Evolutionary conservation across 1,284 basidiomycete species (phyloP).

Genomic region (Irpex lacteus): DNA sequence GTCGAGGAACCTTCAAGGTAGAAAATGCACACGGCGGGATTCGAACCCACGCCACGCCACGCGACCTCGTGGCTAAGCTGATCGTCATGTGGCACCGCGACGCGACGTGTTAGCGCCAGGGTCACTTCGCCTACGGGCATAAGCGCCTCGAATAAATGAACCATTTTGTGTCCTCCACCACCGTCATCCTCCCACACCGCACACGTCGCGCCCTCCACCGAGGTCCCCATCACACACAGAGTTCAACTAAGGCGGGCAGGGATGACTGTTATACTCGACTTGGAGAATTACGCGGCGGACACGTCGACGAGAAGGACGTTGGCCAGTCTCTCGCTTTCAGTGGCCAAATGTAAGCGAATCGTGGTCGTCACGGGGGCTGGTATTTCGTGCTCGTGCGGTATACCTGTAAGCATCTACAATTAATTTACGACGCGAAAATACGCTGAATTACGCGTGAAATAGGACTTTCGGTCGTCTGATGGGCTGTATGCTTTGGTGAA

Average conservation of each 20-base stretch:
- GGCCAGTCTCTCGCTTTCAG: slow-evolving; percentile 65
- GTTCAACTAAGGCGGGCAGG: neutral
- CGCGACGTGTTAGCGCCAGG: neutral
- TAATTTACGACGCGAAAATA: neutral
- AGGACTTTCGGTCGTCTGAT: slow-evolving; percentile 91
- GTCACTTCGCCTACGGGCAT: neutral
- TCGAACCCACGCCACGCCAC: neutral
- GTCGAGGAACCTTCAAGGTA: neutral
- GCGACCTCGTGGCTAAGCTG: neutral
- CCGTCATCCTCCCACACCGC: neutral
- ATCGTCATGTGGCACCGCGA: neutral
- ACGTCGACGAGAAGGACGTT: slow-evolving; percentile 56
- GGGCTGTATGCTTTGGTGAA: slow-evolving; percentile 89
- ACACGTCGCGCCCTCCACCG: neutral
- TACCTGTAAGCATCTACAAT: slow-evolving; percentile 67
- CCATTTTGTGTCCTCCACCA: neutral
- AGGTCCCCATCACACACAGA: neutral
- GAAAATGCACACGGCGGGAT: neutral
- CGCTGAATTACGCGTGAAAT: slow-evolving; percentile 3
- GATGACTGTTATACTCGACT: slow-evolving; percentile 44
- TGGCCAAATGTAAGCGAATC: slow-evolving; percentile 82
- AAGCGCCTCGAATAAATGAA: neutral
- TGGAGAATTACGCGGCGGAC: slow-evolving; percentile 45
- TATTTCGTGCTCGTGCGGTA: slow-evolving; percentile 90
- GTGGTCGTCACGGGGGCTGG: slow-evolving; percentile 90